Evolutionary conservation across 345 rosid genomes (phyloP).

Genomic region (Melastoma malabathricum): DNA sequence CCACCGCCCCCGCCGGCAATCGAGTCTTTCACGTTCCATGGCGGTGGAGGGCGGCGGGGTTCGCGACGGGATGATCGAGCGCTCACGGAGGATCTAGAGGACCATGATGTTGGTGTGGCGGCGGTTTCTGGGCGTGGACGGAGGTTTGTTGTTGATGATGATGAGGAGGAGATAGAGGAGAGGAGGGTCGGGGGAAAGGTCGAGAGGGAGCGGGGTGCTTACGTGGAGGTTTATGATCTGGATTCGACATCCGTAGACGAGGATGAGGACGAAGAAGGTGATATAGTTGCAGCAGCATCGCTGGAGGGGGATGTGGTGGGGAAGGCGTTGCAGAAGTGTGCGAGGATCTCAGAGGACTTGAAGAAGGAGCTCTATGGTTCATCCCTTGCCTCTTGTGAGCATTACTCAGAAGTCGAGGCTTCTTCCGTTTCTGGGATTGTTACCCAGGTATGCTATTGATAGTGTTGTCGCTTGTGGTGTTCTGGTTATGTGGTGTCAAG

Average conservation of each 20-base stretch:
- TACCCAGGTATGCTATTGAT: conserved; percentile 42
- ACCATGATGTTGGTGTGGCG: conserved; percentile 18
- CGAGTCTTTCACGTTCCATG: conserved; percentile 62
- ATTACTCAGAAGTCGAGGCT: conserved; percentile 75
- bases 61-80: conserved; percentile 27
- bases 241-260: conserved; percentile 35
- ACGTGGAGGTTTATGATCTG: conserved; percentile 29
- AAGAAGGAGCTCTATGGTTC: conserved; percentile 72
- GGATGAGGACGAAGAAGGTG: conserved; percentile 10
- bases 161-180: conserved; percentile 19
- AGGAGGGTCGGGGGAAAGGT: conserved; percentile 6
- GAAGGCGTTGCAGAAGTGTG: conserved; percentile 76
- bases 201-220: conserved; percentile 18
- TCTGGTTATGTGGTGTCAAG: neutral
- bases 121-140: conserved; percentile 29
- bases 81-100: conserved; percentile 24
- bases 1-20: conserved; percentile 44
- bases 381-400: conserved; percentile 44
- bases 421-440: conserved; percentile 61
- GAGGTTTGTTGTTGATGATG: conserved; percentile 68
- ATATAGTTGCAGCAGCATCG: neutral
- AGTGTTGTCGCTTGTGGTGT: too few species aligned
- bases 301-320: conserved; percentile 71
- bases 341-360: conserved; percentile 65
- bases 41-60: conserved; percentile 26